A percentile compares a stretch with the other conserved stretches of the same genome.
phyloP scores from a whole-genome alignment of 768 basidiomycete species.

The Rhizopogon roseolus region DNA sequence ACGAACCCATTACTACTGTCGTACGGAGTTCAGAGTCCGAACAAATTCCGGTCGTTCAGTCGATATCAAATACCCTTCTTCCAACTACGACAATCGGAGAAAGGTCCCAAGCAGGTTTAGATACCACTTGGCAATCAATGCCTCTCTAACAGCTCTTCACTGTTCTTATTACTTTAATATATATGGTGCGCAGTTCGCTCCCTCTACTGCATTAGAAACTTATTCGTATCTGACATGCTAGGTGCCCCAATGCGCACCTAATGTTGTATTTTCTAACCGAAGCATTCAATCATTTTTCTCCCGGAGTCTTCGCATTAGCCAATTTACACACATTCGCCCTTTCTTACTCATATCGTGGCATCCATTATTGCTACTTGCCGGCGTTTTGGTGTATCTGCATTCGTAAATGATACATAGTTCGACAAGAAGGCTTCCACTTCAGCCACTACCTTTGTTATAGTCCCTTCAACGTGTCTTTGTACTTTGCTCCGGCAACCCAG shows the following conservation, averaged over 20 bases:
- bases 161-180: constrained; percentile 1
- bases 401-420: neutral
- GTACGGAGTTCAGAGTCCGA: constrained; percentile 26
- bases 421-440: neutral
- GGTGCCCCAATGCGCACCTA: neutral
- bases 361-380: neutral
- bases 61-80: constrained; percentile 34
- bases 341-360: neutral
- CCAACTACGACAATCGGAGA: constrained; percentile 41
- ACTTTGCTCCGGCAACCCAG: too few relatives aligned
- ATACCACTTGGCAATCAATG: constrained; percentile 34
- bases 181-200: neutral
- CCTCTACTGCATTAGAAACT: neutral
- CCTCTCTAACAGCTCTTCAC: constrained; percentile 23
- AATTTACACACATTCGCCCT: neutral
- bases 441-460: neutral
- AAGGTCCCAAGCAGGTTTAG: constrained; percentile 35
- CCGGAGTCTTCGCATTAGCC: constrained; percentile 2
- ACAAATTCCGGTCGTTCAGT: constrained; percentile 23
- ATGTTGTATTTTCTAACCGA: constrained; percentile 3
- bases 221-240: neutral
- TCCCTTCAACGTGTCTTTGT: too few relatives aligned
- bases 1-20: constrained; percentile 48
- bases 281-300: neutral
- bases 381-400: neutral